Evolutionary conservation across 257 asterid genomes (phyloP).

Genomic region (Fraxinus quadrangulata): DNA sequence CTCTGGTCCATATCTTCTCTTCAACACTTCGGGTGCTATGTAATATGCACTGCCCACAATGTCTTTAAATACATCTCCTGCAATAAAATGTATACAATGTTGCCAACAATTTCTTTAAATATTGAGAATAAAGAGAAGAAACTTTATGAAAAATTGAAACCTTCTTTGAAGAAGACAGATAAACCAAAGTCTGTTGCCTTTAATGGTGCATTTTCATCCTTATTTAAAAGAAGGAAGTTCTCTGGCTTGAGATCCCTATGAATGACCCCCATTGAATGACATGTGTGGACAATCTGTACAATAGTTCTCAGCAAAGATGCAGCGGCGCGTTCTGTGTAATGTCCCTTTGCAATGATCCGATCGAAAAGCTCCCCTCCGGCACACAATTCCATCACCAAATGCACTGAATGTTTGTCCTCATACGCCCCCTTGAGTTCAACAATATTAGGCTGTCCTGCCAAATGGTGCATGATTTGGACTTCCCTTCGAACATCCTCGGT

Average conservation of each 20-base stretch:
- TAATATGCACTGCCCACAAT: slow-evolving; percentile 97
- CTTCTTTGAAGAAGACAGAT: slow-evolving; percentile 81
- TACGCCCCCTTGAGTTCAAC: slow-evolving; percentile 84
- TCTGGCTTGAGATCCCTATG: slow-evolving; percentile 96
- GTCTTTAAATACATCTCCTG: slow-evolving; percentile 86
- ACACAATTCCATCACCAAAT: slow-evolving; percentile 85
- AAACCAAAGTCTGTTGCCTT: slow-evolving; percentile 93
- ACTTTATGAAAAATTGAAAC: slow-evolving; percentile 23
- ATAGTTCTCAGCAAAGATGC: slow-evolving; percentile 80
- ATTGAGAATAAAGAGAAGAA: neutral
- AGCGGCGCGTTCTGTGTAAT: slow-evolving; percentile 83
- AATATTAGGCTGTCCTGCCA: slow-evolving; percentile 74
- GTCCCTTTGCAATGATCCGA: slow-evolving; percentile 82
- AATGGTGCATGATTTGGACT: slow-evolving; percentile 92
- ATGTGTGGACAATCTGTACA: slow-evolving; percentile 85
- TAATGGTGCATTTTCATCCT: slow-evolving; percentile 78
- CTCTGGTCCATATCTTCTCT: slow-evolving; percentile 88
- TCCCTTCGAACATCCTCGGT: slow-evolving; percentile 84
- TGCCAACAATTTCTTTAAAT: neutral
- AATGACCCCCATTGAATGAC: slow-evolving; percentile 90
- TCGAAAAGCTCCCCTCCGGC: slow-evolving; percentile 97
- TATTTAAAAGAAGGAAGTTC: slow-evolving; percentile 72
- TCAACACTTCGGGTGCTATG: slow-evolving; percentile 93
- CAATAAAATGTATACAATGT: neutral
- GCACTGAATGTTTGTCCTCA: slow-evolving; percentile 88